Percentiles rank a stretch among this genome's conserved stretches.
Evolutionary conservation across 352 stramenopile genomes (phyloP).

Genomic region (Elongisporangium senticosum): DNA sequence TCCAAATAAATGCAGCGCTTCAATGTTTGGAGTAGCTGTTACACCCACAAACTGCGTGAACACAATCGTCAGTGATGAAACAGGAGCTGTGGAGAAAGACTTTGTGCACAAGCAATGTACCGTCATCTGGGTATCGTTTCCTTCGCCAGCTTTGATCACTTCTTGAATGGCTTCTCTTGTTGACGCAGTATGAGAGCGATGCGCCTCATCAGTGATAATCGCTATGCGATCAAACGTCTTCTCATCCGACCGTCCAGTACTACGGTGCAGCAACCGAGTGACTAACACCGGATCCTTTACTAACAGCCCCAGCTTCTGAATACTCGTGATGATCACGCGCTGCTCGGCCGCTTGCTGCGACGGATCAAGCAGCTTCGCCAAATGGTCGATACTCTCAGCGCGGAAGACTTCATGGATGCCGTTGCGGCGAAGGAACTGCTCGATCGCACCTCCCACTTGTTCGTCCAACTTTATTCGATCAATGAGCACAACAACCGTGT

Average conservation of each 20-base stretch:
- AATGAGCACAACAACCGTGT: constrained; percentile 72
- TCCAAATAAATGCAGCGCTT: constrained; percentile 71
- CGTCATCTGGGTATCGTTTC: constrained; percentile 29
- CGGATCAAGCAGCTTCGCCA: constrained; percentile 43
- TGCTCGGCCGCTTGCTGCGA: constrained; percentile 23
- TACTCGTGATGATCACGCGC: constrained; percentile 74
- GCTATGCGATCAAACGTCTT: constrained; percentile 50
- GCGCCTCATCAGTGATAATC: constrained; percentile 81
- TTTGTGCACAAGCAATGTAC: constrained; percentile 11
- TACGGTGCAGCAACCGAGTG: constrained; percentile 58
- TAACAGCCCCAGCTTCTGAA: constrained; percentile 72
- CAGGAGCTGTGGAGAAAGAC: not conserved
- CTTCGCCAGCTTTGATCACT: constrained; percentile 49
- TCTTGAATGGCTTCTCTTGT: constrained; percentile 65
- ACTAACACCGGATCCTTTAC: constrained; percentile 64
- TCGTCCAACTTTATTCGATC: constrained; percentile 83
- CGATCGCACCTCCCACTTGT: constrained; percentile 65
- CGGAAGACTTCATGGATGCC: constrained; percentile 66
- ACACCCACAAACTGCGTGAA: constrained; percentile 71
- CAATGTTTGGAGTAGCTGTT: constrained; percentile 63
- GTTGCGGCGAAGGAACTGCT: constrained; percentile 67
- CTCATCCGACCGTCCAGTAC: constrained; percentile 1
- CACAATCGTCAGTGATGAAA: not conserved
- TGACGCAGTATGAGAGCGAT: constrained; percentile 66
- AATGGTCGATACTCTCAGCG: constrained; percentile 67